Percentiles rank a stretch among this genome's conserved stretches.
phyloP scores from a whole-genome alignment of 225 moss, liverwort and hornwort species.

The Antitrichia curtipendula region DNA sequence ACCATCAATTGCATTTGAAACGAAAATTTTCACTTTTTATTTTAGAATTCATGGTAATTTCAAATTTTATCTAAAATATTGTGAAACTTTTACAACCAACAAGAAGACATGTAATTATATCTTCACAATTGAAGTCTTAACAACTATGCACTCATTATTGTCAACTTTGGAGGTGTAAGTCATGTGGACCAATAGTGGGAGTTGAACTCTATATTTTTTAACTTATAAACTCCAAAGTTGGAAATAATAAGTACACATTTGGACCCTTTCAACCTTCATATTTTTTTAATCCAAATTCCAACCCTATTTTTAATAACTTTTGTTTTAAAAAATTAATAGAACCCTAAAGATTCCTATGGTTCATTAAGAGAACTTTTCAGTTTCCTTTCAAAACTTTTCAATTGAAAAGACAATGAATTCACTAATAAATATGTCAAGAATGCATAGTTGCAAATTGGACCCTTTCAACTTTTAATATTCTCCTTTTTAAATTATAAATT shows the following conservation, averaged over 20 bases:
- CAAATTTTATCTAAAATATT: not conserved
- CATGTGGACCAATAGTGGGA: not conserved
- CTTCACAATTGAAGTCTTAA: not conserved
- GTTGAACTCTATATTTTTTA: not conserved
- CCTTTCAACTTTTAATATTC: too few relatives aligned
- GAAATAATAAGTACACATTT: too few relatives aligned
- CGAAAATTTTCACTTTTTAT: not conserved
- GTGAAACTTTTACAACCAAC: not conserved
- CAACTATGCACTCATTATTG: not conserved
- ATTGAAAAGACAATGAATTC: too few relatives aligned
- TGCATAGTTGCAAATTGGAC: too few relatives aligned
- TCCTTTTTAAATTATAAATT: too few relatives aligned
- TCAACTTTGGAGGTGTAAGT: not conserved
- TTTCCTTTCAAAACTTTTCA: too few relatives aligned
- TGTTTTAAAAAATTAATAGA: not conserved
- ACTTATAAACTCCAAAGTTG: too few relatives aligned
- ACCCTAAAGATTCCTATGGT: too few relatives aligned
- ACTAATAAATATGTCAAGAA: too few relatives aligned
- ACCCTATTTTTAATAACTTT: not conserved
- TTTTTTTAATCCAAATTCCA: too few relatives aligned
- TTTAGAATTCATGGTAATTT: not conserved
- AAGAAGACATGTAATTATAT: too few relatives aligned
- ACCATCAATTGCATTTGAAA: not conserved
- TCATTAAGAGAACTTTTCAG: rapidly evolving
- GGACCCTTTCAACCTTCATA: not conserved